phyloP scores from a whole-genome alignment of 495 filamentous ascomycete species.

The Lepidopterella palustris region DNA sequence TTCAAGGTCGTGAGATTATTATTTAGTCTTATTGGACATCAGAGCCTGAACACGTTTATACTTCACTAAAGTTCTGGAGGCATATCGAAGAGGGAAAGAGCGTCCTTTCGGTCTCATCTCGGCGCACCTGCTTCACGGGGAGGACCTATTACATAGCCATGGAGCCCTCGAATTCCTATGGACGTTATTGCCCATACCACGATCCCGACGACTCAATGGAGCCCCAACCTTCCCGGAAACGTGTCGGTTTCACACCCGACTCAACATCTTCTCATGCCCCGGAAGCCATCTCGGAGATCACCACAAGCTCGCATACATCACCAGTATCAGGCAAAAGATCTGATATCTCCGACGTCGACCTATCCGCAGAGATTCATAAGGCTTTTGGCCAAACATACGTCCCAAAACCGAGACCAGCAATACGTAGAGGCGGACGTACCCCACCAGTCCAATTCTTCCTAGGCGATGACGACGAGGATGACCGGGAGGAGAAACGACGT shows the following conservation, averaged over 20 bases:
- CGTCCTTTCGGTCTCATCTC: too few relatives aligned
- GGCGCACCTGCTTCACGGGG: background rate
- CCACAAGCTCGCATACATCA: background rate
- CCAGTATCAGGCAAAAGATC: background rate
- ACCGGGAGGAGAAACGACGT: constrained; percentile 11
- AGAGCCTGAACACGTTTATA: too few relatives aligned
- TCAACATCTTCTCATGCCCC: background rate
- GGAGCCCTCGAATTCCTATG: constrained; percentile 1
- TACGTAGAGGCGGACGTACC: constrained; percentile 17
- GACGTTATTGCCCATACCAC: background rate
- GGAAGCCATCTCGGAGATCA: constrained; percentile 18
- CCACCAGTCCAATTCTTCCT: constrained; percentile 17
- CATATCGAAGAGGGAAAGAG: too few relatives aligned
- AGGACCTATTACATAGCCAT: too few relatives aligned
- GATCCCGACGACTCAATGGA: constrained; percentile 2
- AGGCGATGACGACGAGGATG: constrained; percentile 8
- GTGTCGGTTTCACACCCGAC: constrained; percentile 1
- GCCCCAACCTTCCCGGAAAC: background rate
- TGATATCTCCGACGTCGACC: background rate
- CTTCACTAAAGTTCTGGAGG: too few relatives aligned
- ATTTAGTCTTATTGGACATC: too few relatives aligned
- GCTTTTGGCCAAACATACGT: constrained; percentile 16
- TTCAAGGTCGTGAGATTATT: too few relatives aligned
- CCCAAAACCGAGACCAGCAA: constrained; percentile 23
- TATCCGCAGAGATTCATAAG: constrained; percentile 18